Base-by-base conservation (phyloP, 2,329 filamentous ascomycete species). In the Emericellopsis atlantica region DNA sequence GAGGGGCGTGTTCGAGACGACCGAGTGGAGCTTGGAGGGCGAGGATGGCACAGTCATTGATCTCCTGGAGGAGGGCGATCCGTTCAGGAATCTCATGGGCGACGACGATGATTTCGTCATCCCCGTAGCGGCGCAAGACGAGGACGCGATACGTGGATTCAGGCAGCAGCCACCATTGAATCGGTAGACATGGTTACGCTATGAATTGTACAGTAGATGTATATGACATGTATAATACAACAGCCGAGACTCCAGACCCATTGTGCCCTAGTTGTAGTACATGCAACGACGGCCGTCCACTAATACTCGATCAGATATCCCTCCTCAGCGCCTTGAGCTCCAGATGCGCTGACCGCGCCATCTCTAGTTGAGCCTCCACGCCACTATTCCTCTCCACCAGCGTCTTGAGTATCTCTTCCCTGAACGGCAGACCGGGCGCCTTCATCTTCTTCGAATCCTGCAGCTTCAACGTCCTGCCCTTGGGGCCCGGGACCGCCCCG, bases 381-480 rank as follows among this genome's bases (percentile, higher is more conserved):
- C 67, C 60, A 1, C 63, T 62, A 48, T 72, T 67, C 47, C 69
- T 62, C 56, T 70, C 65, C 41, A 66, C 46, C 48, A 71, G 47
- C 44, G 59, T 48, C 50, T 55, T 51, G 47, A 62, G 58, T 42
- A 65, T 60, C 57, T 67, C 67, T 45, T 69, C 63, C 12, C 70
- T 60, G 49, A 70, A 66, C 23, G 66, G 68, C 51, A 63, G 51
- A 10, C 64, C 58, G n/a, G 70, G 72, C 5, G 70, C 66, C 44
- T 68, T 67, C 69, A 93, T 92, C 74, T 93, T 93, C 59, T 92
- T 75, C 12, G 92, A 84, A 62, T 98, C 92, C 58, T 93, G 83
- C 42, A 98, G 70, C 64, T 81, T 79, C 45, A 98, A 84, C 43
- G 89, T 65, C 48, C 84, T 80, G 45, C 87, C 84, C 65, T 94